Evolutionary conservation across 352 stramenopile genomes (phyloP), one percentile per base, ranked within the genome.

Genomic region (Globisporangium perplexum): DNA sequence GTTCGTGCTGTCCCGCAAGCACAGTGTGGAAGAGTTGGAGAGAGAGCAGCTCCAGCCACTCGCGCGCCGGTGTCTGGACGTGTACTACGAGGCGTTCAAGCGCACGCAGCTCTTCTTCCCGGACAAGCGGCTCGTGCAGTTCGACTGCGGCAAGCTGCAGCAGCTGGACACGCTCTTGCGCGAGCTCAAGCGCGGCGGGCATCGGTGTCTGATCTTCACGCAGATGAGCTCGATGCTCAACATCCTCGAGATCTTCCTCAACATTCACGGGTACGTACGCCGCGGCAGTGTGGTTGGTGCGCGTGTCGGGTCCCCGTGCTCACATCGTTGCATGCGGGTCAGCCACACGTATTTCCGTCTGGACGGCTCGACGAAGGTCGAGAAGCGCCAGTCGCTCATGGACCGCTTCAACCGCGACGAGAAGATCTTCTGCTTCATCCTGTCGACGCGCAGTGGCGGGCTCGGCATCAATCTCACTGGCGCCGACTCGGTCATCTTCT

Each of bases 201-300:
- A 99, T 61, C 82, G 96, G 23, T 96, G 86, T 7, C 68, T 98
- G n/a, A 97, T 98, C 41, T 98, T 98, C 54, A 98, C 91, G 26
- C 96, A 99, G 69, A 99, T 99, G 97, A 98, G 93, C 51, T 97
- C 96, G 47, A 99, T 99, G 96, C 78, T 99, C 31, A 98, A 99
- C 71, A 96, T 99, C 33, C 80, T 99, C 15, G 97, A 99, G 77
- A 83, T 93, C 45, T 99, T 99, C 71, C 75, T 99, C 36, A 99
- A 98, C 60, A 75, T 99, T 8, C 92, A 99, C 68, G 95, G 96
- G 66, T 71, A 55, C 26, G 47, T n/a, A 45, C 14, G 10, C 10
- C 7, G 46, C 14, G n/a, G 4, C 4, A 26, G 26, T 51, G 46
- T 51, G 47, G 7, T 6, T 11, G 18, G n/a, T 53, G 23, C 45